Percentiles rank a stretch among this genome's conserved stretches.
phyloP scores from a whole-genome alignment of 371 early-diverging fungal genomes.

The Mucor ambiguus region DNA sequence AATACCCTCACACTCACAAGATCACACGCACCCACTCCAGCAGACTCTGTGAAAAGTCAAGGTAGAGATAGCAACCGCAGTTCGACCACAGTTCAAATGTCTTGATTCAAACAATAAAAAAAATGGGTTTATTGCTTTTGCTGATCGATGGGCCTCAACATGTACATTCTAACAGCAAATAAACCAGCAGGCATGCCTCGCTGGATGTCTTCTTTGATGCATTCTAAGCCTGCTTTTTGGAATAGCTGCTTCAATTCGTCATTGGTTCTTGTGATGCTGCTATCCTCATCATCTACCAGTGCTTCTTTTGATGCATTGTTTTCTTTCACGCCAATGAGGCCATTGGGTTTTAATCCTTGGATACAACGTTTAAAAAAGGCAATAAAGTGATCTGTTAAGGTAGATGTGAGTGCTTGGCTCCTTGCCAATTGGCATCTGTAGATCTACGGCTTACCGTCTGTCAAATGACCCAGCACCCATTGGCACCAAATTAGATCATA shows the following conservation, averaged over 20 bases:
- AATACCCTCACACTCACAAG: slow-evolving; percentile 23
- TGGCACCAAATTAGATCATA: slow-evolving; percentile 97
- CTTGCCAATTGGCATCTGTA: neutral
- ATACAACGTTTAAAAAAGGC: slow-evolving; percentile 82
- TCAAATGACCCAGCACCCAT: slow-evolving; percentile 91
- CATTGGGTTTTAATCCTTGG: slow-evolving; percentile 71
- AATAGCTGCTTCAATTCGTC: slow-evolving; percentile 71
- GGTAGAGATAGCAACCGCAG: neutral
- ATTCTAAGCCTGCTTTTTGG: slow-evolving; percentile 64
- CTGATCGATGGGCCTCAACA: slow-evolving; percentile 25
- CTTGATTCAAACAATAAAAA: neutral
- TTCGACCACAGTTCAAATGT: slow-evolving; percentile 19
- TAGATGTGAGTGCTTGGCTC: neutral
- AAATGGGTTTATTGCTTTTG: slow-evolving; percentile 2
- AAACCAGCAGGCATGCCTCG: slow-evolving; percentile 80
- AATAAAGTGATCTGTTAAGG: slow-evolving; percentile 72
- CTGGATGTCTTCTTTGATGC: slow-evolving; percentile 77
- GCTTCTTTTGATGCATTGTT: slow-evolving; percentile 73
- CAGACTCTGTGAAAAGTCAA: neutral
- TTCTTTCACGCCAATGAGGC: slow-evolving; percentile 90
- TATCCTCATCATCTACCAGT: slow-evolving; percentile 82
- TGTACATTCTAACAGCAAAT: slow-evolving; percentile 86
- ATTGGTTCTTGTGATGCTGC: slow-evolving; percentile 86
- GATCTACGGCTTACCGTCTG: slow-evolving; percentile 57
- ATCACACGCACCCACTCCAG: neutral